Evolutionary conservation across 139 green algal species (phyloP).

Genomic region (Coelastrella sp.): DNA sequence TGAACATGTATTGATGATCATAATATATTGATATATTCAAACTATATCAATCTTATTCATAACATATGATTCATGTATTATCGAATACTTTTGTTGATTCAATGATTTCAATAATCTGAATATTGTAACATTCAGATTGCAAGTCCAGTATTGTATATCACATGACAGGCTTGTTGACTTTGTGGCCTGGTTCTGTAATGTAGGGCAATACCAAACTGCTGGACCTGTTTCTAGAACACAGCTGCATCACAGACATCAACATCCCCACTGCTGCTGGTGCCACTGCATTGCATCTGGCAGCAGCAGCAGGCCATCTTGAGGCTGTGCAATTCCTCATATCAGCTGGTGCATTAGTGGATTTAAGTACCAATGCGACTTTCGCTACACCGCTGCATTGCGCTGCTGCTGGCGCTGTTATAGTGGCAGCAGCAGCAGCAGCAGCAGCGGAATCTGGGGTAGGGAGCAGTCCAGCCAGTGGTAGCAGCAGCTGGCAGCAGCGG

Average conservation of each 20-base stretch:
- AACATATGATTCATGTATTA: too few relatives aligned
- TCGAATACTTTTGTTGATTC: too few relatives aligned
- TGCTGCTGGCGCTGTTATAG: conserved; percentile 7
- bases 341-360: not conserved
- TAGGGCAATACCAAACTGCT: conserved; percentile 18
- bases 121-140: too few relatives aligned
- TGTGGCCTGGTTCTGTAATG: too few relatives aligned
- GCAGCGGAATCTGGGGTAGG: too few relatives aligned
- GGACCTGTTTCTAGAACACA: not conserved
- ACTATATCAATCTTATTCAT: too few relatives aligned
- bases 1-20: too few relatives aligned
- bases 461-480: too few relatives aligned
- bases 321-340: conserved; percentile 13
- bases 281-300: conserved; percentile 33
- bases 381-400: conserved; percentile 13
- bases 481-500: conserved; percentile 1
- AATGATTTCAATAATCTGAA: too few relatives aligned
- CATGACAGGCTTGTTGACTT: too few relatives aligned
- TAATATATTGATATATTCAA: too few relatives aligned
- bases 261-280: not conserved
- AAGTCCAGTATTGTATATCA: too few relatives aligned
- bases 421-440: not conserved
- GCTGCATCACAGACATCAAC: not conserved
- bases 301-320: conserved; percentile 7
- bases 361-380: not conserved